A percentile compares a stretch with the other conserved stretches of the same genome.
Conservation (phyloP, 1,284 basidiomycete genomes). For the Tilletia caries region DNA sequence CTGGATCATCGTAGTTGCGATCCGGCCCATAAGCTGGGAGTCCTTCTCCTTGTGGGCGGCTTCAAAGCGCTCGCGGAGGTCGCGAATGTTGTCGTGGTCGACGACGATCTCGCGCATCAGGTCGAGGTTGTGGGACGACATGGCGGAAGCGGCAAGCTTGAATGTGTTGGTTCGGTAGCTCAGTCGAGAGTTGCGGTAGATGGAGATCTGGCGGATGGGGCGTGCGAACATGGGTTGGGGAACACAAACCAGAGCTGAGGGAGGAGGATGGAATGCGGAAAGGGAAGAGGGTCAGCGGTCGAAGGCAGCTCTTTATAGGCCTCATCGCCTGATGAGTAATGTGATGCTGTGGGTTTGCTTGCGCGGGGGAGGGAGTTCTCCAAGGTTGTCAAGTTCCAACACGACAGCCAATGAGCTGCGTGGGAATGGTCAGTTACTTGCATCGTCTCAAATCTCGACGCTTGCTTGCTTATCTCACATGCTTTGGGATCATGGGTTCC, state of each 20-base stretch:
- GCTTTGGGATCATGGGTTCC: no score
- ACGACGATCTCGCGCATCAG: slow-evolving; percentile 18
- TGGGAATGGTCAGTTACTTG: no score
- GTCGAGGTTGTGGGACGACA: neutral
- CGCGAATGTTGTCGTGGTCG: slow-evolving; percentile 37
- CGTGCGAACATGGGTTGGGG: neutral
- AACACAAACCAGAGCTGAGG: neutral
- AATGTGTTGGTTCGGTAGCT: neutral
- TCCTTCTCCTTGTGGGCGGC: slow-evolving; percentile 17
- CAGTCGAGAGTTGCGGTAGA: neutral
- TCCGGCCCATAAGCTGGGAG: slow-evolving; percentile 24
- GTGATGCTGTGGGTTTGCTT: no score
- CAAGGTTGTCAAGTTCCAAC: no score
- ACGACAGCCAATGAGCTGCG: no score
- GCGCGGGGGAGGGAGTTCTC: no score
- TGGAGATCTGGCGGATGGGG: neutral
- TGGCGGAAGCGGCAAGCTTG: neutral
- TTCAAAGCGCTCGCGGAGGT: slow-evolving; percentile 27
- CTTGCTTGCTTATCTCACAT: no score
- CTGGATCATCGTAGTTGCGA: slow-evolving; percentile 28
- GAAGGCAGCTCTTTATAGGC: neutral
- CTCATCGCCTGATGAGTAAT: no score
- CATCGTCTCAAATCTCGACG: no score
- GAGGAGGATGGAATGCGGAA: neutral
- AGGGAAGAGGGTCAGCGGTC: neutral